Evolutionary conservation across 2,329 filamentous ascomycete genomes (phyloP).

Genomic region (Arthrobotrys pseudoclavata): DNA sequence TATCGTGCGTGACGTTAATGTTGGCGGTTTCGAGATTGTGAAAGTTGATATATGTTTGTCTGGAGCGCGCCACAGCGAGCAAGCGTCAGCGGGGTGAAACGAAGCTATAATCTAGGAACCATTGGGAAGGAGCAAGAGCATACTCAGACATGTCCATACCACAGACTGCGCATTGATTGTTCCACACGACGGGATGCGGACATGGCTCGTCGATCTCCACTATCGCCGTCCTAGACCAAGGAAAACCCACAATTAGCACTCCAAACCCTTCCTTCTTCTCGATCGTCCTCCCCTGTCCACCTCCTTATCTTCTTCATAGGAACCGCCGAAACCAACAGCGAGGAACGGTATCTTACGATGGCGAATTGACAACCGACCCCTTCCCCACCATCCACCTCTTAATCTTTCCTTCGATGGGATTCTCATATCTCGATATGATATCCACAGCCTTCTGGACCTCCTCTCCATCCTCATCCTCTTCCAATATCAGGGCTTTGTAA

Average conservation of each 20-base stretch:
- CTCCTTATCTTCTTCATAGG: background rate
- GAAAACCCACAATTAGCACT: slow-evolving; percentile 24
- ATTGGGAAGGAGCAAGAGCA: slow-evolving; percentile 62
- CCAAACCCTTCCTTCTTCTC: slow-evolving; percentile 63
- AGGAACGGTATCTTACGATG: slow-evolving; percentile 68
- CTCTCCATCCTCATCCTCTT: slow-evolving; percentile 79
- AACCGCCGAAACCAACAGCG: background rate
- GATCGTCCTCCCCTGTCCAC: slow-evolving; percentile 62
- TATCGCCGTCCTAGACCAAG: slow-evolving; percentile 69
- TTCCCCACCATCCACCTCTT: slow-evolving; percentile 81
- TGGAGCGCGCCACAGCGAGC: slow-evolving; percentile 24
- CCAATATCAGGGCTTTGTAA: slow-evolving; percentile 80
- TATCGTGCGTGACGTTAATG: slow-evolving; percentile 95
- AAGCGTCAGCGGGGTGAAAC: background rate
- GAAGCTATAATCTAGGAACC: background rate
- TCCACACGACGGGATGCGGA: slow-evolving; percentile 89
- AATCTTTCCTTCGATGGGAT: slow-evolving; percentile 80
- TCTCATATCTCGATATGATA: slow-evolving; percentile 84
- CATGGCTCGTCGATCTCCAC: slow-evolving; percentile 91
- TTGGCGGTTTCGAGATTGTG: slow-evolving; percentile 86
- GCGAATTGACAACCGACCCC: slow-evolving; percentile 75
- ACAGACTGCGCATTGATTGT: slow-evolving; percentile 89
- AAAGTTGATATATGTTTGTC: slow-evolving; percentile 84
- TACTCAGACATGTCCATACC: slow-evolving; percentile 95
- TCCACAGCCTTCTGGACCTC: slow-evolving; percentile 77